Conservation (phyloP, 495 filamentous ascomycete species). For the Antarctomyces pellizariae region DNA sequence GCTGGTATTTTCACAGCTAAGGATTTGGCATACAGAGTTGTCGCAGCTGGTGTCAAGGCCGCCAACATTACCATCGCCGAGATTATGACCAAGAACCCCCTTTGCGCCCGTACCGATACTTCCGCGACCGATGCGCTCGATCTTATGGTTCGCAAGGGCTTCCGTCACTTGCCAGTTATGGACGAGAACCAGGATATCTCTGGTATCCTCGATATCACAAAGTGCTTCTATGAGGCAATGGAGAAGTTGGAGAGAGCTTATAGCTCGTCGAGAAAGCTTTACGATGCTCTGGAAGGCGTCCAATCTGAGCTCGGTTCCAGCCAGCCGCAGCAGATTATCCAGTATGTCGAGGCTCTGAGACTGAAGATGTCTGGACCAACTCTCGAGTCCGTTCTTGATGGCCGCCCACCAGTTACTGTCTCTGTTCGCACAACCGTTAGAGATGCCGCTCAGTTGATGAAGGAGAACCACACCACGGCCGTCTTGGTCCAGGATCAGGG, state of each 20-base stretch:
- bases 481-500: slow-evolving; percentile 92
- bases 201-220: slow-evolving; percentile 94
- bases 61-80: slow-evolving; percentile 78
- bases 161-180: slow-evolving; percentile 95
- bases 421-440: slow-evolving; percentile 88
- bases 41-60: slow-evolving; percentile 80
- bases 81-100: slow-evolving; percentile 99
- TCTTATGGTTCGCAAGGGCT: slow-evolving; percentile 94
- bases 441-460: slow-evolving; percentile 87
- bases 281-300: slow-evolving; percentile 95
- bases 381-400: slow-evolving; percentile 80
- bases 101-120: slow-evolving; percentile 92
- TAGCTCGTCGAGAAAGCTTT: slow-evolving; percentile 82
- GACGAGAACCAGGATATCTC: slow-evolving; percentile 99
- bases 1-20: slow-evolving; percentile 98
- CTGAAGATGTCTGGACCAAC: slow-evolving; percentile 97
- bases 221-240: slow-evolving; percentile 99
- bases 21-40: slow-evolving; percentile 91
- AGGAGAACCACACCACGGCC: slow-evolving; percentile 93
- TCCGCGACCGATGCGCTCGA: slow-evolving; percentile 94
- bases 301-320: slow-evolving; percentile 91
- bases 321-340: slow-evolving; percentile 94
- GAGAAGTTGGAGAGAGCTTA: slow-evolving; percentile 96
- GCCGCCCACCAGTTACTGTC: slow-evolving; percentile 77
- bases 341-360: slow-evolving; percentile 88